phyloP scores from a whole-genome alignment of 1,284 basidiomycete genomes.

The Schizophyllum amplum region DNA sequence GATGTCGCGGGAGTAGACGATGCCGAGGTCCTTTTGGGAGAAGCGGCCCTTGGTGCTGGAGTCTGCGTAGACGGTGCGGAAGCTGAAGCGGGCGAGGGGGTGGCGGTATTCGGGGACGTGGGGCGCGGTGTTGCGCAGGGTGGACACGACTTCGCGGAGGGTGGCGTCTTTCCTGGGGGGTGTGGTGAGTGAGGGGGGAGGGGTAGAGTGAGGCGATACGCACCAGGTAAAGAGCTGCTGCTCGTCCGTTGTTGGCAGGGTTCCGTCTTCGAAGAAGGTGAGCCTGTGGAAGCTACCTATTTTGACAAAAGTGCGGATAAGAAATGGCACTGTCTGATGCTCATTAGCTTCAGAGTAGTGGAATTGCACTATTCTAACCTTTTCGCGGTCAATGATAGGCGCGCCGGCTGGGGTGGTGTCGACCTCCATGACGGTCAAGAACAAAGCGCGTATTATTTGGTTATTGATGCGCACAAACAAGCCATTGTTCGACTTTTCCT shows the following conservation, averaged over 20 bases:
- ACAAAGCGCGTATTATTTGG: neutral
- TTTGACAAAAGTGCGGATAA: slow-evolving; percentile 76
- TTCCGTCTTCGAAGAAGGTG: slow-evolving; percentile 64
- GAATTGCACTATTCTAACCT: neutral
- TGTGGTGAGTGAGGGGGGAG: neutral
- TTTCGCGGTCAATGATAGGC: neutral
- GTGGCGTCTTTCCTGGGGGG: slow-evolving; percentile 66
- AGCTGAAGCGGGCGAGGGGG: slow-evolving; percentile 69
- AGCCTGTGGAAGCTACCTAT: slow-evolving; percentile 66
- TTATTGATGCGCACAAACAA: neutral
- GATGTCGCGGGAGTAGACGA: slow-evolving; percentile 72
- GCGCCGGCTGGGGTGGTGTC: neutral
- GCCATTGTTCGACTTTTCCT: neutral
- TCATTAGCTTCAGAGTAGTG: neutral
- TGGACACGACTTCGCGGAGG: slow-evolving; percentile 65
- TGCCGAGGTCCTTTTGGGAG: slow-evolving; percentile 67
- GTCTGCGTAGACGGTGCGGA: slow-evolving; percentile 71
- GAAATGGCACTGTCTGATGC: slow-evolving; percentile 62
- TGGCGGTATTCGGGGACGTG: slow-evolving; percentile 62
- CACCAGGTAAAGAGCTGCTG: slow-evolving; percentile 74
- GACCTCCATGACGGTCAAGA: neutral
- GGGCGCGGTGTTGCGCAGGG: slow-evolving; percentile 59
- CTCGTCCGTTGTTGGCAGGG: slow-evolving; percentile 66
- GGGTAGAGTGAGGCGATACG: slow-evolving; percentile 9
- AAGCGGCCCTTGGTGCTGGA: slow-evolving; percentile 59